Evolutionary conservation across 2,329 filamentous ascomycete genomes (phyloP).

Genomic region (Aureobasidium mangrovei): DNA sequence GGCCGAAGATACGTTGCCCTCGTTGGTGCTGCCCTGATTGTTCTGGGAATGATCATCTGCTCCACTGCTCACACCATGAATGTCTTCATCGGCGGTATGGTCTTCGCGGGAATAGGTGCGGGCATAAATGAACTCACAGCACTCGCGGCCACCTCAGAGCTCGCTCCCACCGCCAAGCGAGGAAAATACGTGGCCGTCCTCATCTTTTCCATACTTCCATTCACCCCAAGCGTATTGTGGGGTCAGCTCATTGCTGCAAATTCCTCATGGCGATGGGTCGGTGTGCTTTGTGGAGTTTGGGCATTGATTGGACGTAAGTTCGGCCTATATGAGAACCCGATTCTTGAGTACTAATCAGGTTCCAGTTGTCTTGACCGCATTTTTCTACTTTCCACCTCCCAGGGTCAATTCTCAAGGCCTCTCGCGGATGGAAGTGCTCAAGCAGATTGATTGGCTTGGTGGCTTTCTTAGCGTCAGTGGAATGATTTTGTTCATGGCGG

Average conservation of each 20-base stretch:
- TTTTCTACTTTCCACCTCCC: slow-evolving; percentile 48
- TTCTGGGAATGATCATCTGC: slow-evolving; percentile 52
- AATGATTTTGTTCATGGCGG: slow-evolving; percentile 44
- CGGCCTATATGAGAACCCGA: neutral
- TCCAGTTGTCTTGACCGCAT: slow-evolving; percentile 38
- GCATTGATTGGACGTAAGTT: slow-evolving; percentile 32
- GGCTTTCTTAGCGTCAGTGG: slow-evolving; percentile 43
- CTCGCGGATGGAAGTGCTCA: slow-evolving; percentile 34
- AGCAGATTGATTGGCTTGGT: slow-evolving; percentile 43
- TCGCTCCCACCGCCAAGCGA: slow-evolving; percentile 56
- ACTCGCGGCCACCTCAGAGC: slow-evolving; percentile 57
- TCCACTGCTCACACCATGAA: slow-evolving; percentile 52
- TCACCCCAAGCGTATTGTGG: slow-evolving; percentile 54
- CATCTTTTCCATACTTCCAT: slow-evolving; percentile 54
- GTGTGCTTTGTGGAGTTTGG: slow-evolving; percentile 46
- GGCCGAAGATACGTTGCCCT: slow-evolving; percentile 53
- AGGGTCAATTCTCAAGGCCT: slow-evolving; percentile 35
- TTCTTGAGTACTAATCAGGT: slow-evolving; percentile 23
- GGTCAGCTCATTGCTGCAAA: slow-evolving; percentile 47
- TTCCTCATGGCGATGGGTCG: slow-evolving; percentile 48
- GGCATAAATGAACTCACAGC: slow-evolving; percentile 62
- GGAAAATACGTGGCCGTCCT: slow-evolving; percentile 54
- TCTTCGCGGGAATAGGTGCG: slow-evolving; percentile 55
- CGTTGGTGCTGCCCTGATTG: slow-evolving; percentile 44
- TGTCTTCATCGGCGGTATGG: slow-evolving; percentile 53